Conservation (phyloP, 352 stramenopile genomes). For the Phytophthora multivora region DNA sequence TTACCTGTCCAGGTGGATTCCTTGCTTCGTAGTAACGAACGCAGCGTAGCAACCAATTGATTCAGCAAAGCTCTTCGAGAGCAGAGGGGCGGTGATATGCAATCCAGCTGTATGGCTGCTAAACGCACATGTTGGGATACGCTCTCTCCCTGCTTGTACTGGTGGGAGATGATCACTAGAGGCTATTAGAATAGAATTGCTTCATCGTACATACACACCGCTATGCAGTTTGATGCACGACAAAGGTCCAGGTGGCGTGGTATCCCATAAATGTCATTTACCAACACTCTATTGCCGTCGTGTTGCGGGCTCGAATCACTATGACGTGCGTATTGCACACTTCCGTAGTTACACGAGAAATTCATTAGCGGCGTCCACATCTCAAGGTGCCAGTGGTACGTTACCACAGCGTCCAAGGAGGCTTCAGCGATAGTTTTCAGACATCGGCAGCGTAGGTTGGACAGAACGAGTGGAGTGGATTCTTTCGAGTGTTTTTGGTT, state of each 20-base stretch:
- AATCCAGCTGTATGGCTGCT: constrained; percentile 24
- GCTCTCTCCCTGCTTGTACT: constrained; percentile 10
- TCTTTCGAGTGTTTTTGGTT: neutral
- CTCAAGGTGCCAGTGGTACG: neutral
- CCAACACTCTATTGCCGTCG: neutral
- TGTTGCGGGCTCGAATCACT: neutral
- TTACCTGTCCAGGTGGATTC: constrained; percentile 17
- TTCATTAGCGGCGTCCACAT: constrained; percentile 19
- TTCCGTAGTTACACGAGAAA: constrained; percentile 6
- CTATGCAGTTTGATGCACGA: neutral
- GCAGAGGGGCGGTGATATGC: constrained; percentile 14
- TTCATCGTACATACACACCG: neutral
- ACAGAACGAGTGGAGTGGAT: constrained; percentile 1
- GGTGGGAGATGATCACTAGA: constrained; percentile 1
- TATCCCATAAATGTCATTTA: constrained; percentile 5
- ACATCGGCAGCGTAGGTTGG: constrained; percentile 1
- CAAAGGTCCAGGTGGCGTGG: neutral
- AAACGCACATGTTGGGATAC: constrained; percentile 4
- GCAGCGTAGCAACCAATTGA: constrained; percentile 6
- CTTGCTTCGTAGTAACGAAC: constrained; percentile 21
- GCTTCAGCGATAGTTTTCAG: constrained; percentile 8
- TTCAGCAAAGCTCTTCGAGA: neutral
- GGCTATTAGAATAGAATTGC: too few species aligned
- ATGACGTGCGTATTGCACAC: constrained; percentile 24
- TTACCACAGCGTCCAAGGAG: constrained; percentile 1